A percentile compares a stretch with the other conserved stretches of the same genome.
These are phyloP conservation scores for Rhodotorula paludigena DNA, from an alignment of 768 basidiomycete species.

Conservation along the genomic window DNA sequence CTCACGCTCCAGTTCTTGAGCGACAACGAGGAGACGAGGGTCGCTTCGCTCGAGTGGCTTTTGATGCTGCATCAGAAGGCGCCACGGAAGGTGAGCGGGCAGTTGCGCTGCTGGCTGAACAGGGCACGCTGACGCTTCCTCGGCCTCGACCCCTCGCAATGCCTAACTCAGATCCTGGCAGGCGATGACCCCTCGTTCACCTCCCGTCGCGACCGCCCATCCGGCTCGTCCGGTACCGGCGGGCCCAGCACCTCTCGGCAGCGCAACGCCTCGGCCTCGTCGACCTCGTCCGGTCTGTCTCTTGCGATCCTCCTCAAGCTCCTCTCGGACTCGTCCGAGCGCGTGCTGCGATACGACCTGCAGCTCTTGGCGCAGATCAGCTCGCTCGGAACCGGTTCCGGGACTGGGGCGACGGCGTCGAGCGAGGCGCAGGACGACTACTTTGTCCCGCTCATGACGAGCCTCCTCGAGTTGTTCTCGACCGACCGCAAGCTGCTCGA, in stretches of 20 bases:
- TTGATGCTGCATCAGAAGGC: constrained; percentile 98
- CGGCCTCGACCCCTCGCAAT: no score
- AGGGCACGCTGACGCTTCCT: no score
- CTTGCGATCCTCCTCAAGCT: constrained; percentile 94
- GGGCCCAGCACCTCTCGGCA: constrained; percentile 3
- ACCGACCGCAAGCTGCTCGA: constrained; percentile 87
- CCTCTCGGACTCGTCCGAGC: constrained; percentile 90
- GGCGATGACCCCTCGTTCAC: constrained; percentile 63
- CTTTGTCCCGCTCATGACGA: constrained; percentile 92
- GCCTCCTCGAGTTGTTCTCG: constrained; percentile 87
- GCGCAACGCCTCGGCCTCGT: constrained; percentile 11
- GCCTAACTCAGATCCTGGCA: constrained; percentile 65
- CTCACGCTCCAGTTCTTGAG: constrained; percentile 89
- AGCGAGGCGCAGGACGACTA: no score
- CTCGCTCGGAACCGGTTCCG: constrained; percentile 48
- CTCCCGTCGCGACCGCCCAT: not conserved
- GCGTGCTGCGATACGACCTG: constrained; percentile 94
- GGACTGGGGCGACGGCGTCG: constrained; percentile 81
- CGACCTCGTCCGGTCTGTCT: constrained; percentile 45
- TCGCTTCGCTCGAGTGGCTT: constrained; percentile 93
- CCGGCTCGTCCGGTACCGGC: not conserved
- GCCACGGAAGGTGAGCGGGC: constrained; percentile 71
- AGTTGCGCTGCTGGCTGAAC: not conserved
- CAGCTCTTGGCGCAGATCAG: constrained; percentile 96
- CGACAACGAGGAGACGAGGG: constrained; percentile 92